Evolutionary conservation across 1,284 basidiomycete species (phyloP).

Genomic region (Cryptococcus sp.): DNA sequence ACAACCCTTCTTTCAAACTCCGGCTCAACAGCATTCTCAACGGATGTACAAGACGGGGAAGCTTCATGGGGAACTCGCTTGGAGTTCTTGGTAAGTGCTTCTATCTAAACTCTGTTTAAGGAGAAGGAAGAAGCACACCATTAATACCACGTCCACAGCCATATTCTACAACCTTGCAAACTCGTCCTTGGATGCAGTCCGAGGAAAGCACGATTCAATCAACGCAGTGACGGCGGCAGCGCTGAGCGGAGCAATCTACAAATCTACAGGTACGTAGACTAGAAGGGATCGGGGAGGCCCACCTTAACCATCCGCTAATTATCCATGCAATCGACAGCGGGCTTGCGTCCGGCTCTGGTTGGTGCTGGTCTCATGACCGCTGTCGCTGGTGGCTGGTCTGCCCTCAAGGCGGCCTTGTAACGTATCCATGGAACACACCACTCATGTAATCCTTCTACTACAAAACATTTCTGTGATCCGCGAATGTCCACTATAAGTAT

Average conservation of each 20-base stretch:
- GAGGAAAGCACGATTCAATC: slow-evolving; percentile 86
- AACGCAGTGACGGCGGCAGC: slow-evolving; percentile 92
- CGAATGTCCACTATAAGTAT: too few relatives aligned
- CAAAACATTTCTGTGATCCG: too few relatives aligned
- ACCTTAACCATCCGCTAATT: neutral
- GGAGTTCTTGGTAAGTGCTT: slow-evolving; percentile 78
- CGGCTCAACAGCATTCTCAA: slow-evolving; percentile 97
- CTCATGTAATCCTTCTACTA: too few relatives aligned
- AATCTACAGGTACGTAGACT: slow-evolving; percentile 83
- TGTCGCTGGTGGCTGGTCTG: slow-evolving; percentile 85
- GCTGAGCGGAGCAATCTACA: slow-evolving; percentile 86
- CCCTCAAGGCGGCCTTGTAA: slow-evolving; percentile 67
- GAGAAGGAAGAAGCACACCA: slow-evolving; percentile 36
- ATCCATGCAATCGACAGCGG: slow-evolving; percentile 60
- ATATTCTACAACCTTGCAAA: slow-evolving; percentile 96
- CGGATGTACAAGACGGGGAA: slow-evolving; percentile 92
- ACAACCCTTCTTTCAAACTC: slow-evolving; percentile 65
- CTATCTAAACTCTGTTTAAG: neutral
- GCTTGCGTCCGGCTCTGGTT: slow-evolving; percentile 79
- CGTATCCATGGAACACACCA: neutral
- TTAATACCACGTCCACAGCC: slow-evolving; percentile 54
- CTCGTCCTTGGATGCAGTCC: slow-evolving; percentile 81
- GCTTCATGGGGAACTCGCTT: slow-evolving; percentile 96
- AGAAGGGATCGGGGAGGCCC: slow-evolving; percentile 1
- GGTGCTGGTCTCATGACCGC: slow-evolving; percentile 85